Evolutionary conservation across 306 rosid genomes (phyloP).

Genomic region (Hippophae tibetana): DNA sequence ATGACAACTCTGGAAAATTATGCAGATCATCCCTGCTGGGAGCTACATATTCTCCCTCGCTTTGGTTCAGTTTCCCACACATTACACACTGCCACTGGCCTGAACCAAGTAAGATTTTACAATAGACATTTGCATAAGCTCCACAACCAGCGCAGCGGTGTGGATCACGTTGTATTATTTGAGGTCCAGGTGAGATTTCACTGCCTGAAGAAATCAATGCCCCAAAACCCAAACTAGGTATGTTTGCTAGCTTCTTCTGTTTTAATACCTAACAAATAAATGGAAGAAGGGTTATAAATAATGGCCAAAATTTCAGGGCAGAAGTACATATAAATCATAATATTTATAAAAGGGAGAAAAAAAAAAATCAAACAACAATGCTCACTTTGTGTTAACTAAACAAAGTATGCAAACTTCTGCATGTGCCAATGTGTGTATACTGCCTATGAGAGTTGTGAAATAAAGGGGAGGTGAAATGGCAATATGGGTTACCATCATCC

Average conservation of each 20-base stretch:
- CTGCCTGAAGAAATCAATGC: conserved; percentile 90
- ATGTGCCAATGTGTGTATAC: too few relatives aligned
- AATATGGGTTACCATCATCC: neutral
- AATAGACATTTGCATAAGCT: conserved; percentile 75
- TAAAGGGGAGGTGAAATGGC: too few relatives aligned
- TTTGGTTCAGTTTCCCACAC: conserved; percentile 73
- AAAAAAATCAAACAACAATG: too few relatives aligned
- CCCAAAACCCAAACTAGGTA: conserved; percentile 97
- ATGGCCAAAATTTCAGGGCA: conserved; percentile 5
- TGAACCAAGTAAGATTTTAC: conserved; percentile 82
- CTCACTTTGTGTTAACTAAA: too few relatives aligned
- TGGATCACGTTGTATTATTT: conserved; percentile 79
- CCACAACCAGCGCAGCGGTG: conserved; percentile 96
- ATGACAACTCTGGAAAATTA: conserved; percentile 79
- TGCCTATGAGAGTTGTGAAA: too few relatives aligned
- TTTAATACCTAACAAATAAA: conserved; percentile 55
- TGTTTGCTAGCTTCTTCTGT: conserved; percentile 81
- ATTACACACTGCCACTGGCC: conserved; percentile 99
- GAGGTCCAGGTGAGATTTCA: conserved; percentile 70
- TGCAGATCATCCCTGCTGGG: conserved; percentile 65
- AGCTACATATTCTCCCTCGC: conserved; percentile 77
- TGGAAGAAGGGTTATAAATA: conserved; percentile 10
- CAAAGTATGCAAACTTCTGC: too few relatives aligned
- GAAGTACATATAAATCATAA: too few relatives aligned
- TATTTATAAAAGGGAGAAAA: too few relatives aligned